Evolutionary conservation across 257 asterid species (phyloP).

Genomic region (Petunia secreta): DNA sequence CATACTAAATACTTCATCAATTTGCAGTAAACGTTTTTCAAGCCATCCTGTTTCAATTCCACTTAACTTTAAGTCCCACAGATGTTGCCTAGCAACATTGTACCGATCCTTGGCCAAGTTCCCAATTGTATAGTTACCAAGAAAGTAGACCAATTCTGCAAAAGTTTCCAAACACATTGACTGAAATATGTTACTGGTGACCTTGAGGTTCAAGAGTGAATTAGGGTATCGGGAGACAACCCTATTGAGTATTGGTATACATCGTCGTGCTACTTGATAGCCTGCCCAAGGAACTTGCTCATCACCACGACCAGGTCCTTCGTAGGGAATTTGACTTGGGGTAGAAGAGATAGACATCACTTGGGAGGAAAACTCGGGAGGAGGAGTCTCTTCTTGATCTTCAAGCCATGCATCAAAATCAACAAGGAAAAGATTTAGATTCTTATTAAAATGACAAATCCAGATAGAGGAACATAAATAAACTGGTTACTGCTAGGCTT

Average conservation of each 20-base stretch:
- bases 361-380: background rate
- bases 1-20: constrained; percentile 22
- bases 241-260: constrained; percentile 30
- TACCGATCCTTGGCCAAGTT: constrained; percentile 23
- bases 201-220: constrained; percentile 25
- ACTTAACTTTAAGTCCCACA: constrained; percentile 28
- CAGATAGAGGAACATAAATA: background rate
- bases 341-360: constrained; percentile 24
- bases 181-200: background rate
- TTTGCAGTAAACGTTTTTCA: constrained; percentile 23
- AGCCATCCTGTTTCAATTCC: constrained; percentile 32
- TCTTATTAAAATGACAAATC: constrained; percentile 4
- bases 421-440: background rate
- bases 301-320: constrained; percentile 27
- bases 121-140: constrained; percentile 18
- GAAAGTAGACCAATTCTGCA: constrained; percentile 30
- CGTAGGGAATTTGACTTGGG: constrained; percentile 24
- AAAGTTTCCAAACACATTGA: constrained; percentile 16
- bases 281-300: constrained; percentile 30
- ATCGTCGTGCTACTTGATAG: constrained; percentile 28
- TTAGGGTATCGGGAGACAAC: constrained; percentile 25
- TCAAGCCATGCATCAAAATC: constrained; percentile 23
- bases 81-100: constrained; percentile 6
- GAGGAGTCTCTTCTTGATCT: constrained; percentile 14
- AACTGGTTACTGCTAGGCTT: background rate